These are phyloP conservation scores for Haberlea rhodopensis DNA, from an alignment of 257 asterid species.

Conservation along the genomic window DNA sequence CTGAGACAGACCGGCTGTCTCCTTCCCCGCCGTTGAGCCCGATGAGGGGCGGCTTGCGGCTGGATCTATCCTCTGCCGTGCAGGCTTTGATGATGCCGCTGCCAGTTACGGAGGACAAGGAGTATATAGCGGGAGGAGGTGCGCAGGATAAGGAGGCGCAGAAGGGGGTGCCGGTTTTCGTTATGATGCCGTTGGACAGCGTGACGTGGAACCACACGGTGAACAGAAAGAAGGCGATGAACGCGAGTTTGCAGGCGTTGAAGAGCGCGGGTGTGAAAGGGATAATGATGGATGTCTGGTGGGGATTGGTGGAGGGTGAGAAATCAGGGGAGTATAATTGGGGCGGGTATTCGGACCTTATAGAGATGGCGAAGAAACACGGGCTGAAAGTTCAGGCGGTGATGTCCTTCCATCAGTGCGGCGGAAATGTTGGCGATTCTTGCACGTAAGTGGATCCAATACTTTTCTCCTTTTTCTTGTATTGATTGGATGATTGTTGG, in stretches of 20 bases:
- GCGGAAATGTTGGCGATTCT: conserved; percentile 96
- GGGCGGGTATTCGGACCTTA: conserved; percentile 82
- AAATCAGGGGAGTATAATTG: conserved; percentile 75
- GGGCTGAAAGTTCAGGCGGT: conserved; percentile 97
- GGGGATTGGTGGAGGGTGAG: conserved; percentile 92
- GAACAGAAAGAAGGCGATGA: conserved; percentile 93
- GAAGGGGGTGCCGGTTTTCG: conserved; percentile 85
- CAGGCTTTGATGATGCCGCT: conserved; percentile 62
- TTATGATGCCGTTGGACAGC: conserved; percentile 98
- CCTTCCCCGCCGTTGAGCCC: conserved; percentile 92
- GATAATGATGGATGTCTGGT: conserved; percentile 99
- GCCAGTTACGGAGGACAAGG: conserved; percentile 15
- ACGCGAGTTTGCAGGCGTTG: conserved; percentile 90
- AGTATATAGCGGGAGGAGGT: conserved; percentile 27
- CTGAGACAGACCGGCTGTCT: conserved; percentile 55
- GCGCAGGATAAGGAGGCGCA: conserved; percentile 27
- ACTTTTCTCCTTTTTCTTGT: not conserved
- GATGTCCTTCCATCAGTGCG: conserved; percentile 97
- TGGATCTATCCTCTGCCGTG: conserved; percentile 69
- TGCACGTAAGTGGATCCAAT: conserved; percentile 62
- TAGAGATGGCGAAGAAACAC: conserved; percentile 91
- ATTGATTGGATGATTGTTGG: no score
- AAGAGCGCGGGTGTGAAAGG: conserved; percentile 96
- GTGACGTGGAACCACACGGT: conserved; percentile 82
- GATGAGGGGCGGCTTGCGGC: conserved; percentile 44